A percentile compares a stretch with the other conserved stretches of the same genome.
These are phyloP conservation scores for Lablab purpureus DNA, from an alignment of 306 rosid genomes.

Conservation along the genomic window DNA sequence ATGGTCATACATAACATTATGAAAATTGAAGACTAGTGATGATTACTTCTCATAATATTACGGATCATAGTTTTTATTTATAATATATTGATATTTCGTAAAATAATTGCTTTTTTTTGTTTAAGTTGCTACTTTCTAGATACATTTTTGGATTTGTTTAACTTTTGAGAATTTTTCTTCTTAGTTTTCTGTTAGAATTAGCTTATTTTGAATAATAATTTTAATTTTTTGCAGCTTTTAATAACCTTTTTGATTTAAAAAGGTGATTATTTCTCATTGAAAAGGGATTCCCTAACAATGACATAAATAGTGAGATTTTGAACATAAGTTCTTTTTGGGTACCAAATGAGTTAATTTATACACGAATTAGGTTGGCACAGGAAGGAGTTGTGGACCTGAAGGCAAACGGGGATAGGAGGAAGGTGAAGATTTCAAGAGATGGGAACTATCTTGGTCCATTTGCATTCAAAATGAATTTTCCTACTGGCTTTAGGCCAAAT, in stretches of 20 bases:
- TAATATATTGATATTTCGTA: background rate
- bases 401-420: conserved; percentile 42
- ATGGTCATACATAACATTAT: background rate
- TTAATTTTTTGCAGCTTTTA: background rate
- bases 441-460: conserved; percentile 72
- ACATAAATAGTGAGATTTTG: background rate
- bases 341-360: background rate
- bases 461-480: conserved; percentile 71
- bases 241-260: background rate
- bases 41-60: background rate
- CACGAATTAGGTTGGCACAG: conserved; percentile 36
- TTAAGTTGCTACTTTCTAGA: background rate
- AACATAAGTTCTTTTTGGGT: conserved; percentile 9
- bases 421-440: conserved; percentile 72
- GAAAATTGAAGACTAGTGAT: background rate
- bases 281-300: background rate
- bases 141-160: background rate
- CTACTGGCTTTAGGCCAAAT: conserved; percentile 79
- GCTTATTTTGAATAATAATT: conserved; percentile 1
- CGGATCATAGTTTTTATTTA: background rate
- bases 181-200: background rate
- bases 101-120: background rate
- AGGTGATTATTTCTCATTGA: background rate
- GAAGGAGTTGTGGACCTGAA: conserved; percentile 49
- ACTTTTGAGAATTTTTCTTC: background rate